Evolutionary conservation across 768 basidiomycete species (phyloP), one percentile per base, ranked within the genome.

Genomic region (Boletus bicolor): DNA sequence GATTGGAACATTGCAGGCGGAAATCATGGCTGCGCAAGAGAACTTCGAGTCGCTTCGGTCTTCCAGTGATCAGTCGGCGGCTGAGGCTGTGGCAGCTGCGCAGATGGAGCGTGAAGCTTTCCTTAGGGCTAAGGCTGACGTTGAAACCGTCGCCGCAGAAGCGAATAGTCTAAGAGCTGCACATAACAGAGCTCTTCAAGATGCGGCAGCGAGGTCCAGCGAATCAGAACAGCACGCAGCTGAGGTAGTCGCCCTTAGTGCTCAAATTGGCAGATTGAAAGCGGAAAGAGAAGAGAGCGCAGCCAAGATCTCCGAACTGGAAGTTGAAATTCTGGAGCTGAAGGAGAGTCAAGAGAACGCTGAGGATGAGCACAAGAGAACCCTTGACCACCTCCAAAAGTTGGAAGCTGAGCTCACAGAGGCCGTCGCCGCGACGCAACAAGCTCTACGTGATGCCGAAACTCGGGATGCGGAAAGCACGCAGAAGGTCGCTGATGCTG

Each of bases 291-390:
- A 87, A 63, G 89, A 91, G 55, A 83, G 74, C 41, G 80, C 84
- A 9, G 76, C 73, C 64, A 90, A 85, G 70, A 74, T 92, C 5
- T 89, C 88, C 0, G 91, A 93, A 63, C 76, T 91, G 26, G 91
- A 93, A 73, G 74, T 93, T 48, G 89, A 93, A 67, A 79, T 91
- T 41, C 70, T 92, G 54, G 91, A 93, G 72, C 64, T 86, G 56
- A 89, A 79, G 68, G 91, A 93, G 66, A 75, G 75, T 41, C 81
- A 82, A 57, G 91, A 92, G 61, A 70, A 70, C 19, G 73, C 78
- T 7, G 84, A 87, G 62, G 89, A 90, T 53, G 79, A 79, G 32
- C 81, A 78, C 48, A 75, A 72, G 44, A 73, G 74, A 56, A 68
- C 78, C 11, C 64, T 79, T 38, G 68, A 73, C 11, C 79, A 72